Base-by-base conservation (phyloP, 345 rosid species). In the Populus ilicifolia region DNA sequence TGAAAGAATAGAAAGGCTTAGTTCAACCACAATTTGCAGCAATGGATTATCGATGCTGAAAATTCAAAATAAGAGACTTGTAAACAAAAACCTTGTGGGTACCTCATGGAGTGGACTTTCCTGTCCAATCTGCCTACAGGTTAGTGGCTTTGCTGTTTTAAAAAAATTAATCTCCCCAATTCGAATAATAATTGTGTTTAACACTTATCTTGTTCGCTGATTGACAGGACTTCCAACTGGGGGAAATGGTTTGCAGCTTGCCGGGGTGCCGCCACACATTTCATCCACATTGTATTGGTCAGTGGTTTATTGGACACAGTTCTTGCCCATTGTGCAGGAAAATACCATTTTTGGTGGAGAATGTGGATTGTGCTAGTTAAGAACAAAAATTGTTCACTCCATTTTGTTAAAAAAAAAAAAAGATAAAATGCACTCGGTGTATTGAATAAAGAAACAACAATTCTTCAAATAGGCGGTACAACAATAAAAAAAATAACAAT, bases 41-140 rank as follows among this genome's bases (percentile, higher is more conserved):
- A 70, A 43, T 21, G 46, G 69, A 33, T 29, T 14, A 8, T 65
- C 69, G 16, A 65, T 33, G 20, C 10, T 23, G 36, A 50, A n/a
- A 41, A 73, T 70, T 43, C 63, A 74, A 43, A 81, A 75, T 67
- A 76, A 27, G 50, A 77, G 11, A 66, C 72, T 79, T n/a, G 76
- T 85, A 7, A 41, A 62, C 29, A 73, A 52, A 13, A 74, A 81
- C 76, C 35, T 46, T 5, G 65, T 70, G 70, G 85, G 85, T n/a
- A 36, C 81, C 13, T 77, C 76, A 3, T 62, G 83, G 82, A 69
- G 80, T 30, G 80, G 79, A 59, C 35, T 69, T 20, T 78, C 75
- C 76, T 87, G 90, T 41, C 72, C 88, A 3, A 76, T 87, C 64
- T 87, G 90, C 77, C 90, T 87, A 29, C 85, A 85, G 89, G 88